Evolutionary conservation across 2,329 filamentous ascomycete genomes (phyloP), one percentile per base, ranked within the genome.

Genomic region (Sphaerulina populicola): DNA sequence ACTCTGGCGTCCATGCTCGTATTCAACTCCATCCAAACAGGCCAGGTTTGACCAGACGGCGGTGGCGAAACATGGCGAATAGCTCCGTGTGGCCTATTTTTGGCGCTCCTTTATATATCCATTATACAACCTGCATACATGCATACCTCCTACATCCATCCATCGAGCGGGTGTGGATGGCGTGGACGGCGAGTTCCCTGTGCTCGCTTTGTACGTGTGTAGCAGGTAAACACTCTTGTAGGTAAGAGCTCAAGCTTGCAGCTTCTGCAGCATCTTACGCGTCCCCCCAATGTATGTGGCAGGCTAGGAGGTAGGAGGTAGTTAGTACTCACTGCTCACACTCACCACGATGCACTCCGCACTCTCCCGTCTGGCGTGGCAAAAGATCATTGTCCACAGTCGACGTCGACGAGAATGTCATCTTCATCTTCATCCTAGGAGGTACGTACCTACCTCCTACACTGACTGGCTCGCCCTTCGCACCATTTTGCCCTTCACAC

Each of bases 21-120:
- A 53, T 53, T 53, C 51, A 43, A 46, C 46, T 53, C 15, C 35
- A 41, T 44, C 36, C 1, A 18, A 31, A 40, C 46, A 33, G 38
- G 15, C 41, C 42, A 39, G 51, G 42, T 49, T 38, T 38, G 29
- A 29, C 43, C 37, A 49, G 45, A 52, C 51, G 41, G 30, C 30
- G 45, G 40, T 44, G 51, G 47, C 47, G 42, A 53, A 47, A 41
- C 29, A 43, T 45, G 41, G 48, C 35, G 48, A 51, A 51, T 51
- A 45, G 48, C 29, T 45, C 33, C 15, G 23, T 12, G 12, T 10
- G 39, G 29, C 23, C 33, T 39, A 50, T 44, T 37, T 39, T 33
- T 42, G 41, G 40, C 30, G 23, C 6, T 27, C 10, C 40, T 6
- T 39, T 39, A 29, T 50, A 40, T 40, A 49, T 49, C 18, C 18